Conservation (phyloP, 2,329 filamentous ascomycete species). For the Neophaeococcomyces aloes region DNA sequence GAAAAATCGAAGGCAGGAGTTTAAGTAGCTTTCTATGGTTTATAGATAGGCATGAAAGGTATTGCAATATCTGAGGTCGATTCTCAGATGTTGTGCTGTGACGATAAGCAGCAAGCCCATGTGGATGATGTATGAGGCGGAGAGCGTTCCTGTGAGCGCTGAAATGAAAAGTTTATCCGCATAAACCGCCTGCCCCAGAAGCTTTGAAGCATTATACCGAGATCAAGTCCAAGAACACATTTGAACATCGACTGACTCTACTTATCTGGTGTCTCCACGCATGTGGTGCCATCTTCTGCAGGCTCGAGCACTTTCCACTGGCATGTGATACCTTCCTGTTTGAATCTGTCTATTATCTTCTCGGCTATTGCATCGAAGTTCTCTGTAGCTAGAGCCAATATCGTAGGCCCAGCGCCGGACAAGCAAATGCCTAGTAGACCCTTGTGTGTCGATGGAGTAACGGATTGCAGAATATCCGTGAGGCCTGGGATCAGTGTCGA, state of each 20-base stretch:
- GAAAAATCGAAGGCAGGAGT: neutral
- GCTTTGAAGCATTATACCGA: no score
- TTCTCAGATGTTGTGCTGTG: conserved; percentile 1
- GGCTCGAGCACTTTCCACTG: conserved; percentile 82
- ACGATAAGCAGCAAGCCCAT: neutral
- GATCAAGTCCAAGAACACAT: neutral
- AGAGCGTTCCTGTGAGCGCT: conserved; percentile 6
- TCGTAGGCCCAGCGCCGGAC: conserved; percentile 89
- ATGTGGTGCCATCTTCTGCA: conserved; percentile 52
- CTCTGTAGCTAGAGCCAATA: conserved; percentile 79
- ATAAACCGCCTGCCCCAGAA: neutral
- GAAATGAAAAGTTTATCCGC: conserved; percentile 5
- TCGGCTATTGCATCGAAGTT: conserved; percentile 82
- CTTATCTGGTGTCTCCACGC: conserved; percentile 20
- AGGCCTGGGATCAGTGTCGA: conserved; percentile 84
- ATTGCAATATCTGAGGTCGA: conserved; percentile 2
- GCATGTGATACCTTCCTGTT: conserved; percentile 54
- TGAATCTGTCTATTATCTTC: conserved; percentile 65
- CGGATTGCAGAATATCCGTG: conserved; percentile 78
- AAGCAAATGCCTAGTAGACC: conserved; percentile 90
- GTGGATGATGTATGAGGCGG: conserved; percentile 8
- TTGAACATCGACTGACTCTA: conserved; percentile 10
- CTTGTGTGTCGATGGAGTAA: conserved; percentile 76
- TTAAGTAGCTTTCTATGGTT: neutral
- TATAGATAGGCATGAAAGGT: conserved; percentile 7